A percentile compares a stretch with the other conserved stretches of the same genome.
Evolutionary conservation across 192 early-diverging fungal species (phyloP).

Genomic region (Coemansia sp.): DNA sequence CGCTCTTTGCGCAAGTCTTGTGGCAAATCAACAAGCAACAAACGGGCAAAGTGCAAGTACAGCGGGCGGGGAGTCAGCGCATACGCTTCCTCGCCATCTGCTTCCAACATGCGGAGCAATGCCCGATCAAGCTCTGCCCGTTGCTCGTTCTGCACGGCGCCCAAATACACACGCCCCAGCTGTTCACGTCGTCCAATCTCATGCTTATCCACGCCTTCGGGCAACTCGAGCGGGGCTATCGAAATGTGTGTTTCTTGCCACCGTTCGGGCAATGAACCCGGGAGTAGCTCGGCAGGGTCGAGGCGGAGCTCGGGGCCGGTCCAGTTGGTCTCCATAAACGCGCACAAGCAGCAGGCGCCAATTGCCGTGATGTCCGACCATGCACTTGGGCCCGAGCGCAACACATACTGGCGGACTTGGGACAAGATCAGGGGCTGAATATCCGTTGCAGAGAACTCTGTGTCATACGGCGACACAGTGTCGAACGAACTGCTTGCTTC

Average conservation of each 20-base stretch:
- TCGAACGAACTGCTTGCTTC: constrained; percentile 7
- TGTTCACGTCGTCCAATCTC: constrained; percentile 50
- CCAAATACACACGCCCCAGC: constrained; percentile 40
- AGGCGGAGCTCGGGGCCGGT: constrained; percentile 77
- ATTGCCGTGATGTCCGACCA: constrained; percentile 47
- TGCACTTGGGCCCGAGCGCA: constrained; percentile 7
- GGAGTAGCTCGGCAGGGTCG: constrained; percentile 62
- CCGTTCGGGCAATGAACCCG: constrained; percentile 23
- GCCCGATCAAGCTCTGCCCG: constrained; percentile 25
- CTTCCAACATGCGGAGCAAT: constrained; percentile 58
- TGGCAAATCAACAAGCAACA: constrained; percentile 63
- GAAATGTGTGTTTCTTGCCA: constrained; percentile 33
- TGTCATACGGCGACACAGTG: constrained; percentile 34
- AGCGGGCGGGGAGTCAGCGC: constrained; percentile 68
- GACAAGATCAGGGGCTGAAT: constrained; percentile 35
- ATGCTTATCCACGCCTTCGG: constrained; percentile 44
- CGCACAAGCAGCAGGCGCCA: constrained; percentile 69
- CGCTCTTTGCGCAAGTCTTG: constrained; percentile 13
- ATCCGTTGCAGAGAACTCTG: constrained; percentile 42
- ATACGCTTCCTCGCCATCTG: constrained; percentile 85
- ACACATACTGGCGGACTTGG: constrained; percentile 11
- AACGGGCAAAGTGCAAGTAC: constrained; percentile 66
- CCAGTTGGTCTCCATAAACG: constrained; percentile 85
- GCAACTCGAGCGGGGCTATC: constrained; percentile 26
- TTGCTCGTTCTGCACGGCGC: constrained; percentile 38